These are phyloP conservation scores for Plenodomus lindquistii DNA, from an alignment of 2,329 filamentous ascomycete species.

Conservation along the genomic window DNA sequence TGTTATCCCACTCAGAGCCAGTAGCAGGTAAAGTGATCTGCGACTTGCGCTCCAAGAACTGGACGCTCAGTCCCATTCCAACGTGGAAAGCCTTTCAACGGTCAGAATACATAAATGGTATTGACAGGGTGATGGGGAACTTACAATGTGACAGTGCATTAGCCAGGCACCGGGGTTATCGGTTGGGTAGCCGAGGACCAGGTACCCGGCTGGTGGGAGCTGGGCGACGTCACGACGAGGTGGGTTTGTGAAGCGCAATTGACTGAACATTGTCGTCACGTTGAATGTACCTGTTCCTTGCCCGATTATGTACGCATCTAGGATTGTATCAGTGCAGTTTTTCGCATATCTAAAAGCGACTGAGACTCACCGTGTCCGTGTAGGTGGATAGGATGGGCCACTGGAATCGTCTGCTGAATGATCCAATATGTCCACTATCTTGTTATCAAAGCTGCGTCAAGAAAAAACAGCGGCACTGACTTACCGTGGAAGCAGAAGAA, in stretches of 20 bases:
- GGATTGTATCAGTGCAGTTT: too few species aligned
- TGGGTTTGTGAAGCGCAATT: slow-evolving; percentile 42
- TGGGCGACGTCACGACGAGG: slow-evolving; percentile 41
- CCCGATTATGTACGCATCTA: slow-evolving; percentile 29
- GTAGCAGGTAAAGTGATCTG: slow-evolving; percentile 23
- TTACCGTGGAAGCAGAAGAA: slow-evolving; percentile 12
- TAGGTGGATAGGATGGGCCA: slow-evolving; percentile 43
- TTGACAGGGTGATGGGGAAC: background rate
- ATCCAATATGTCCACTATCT: slow-evolving; percentile 52
- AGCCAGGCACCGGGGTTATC: slow-evolving; percentile 54
- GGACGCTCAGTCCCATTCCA: slow-evolving; percentile 29
- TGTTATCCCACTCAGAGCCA: slow-evolving; percentile 31
- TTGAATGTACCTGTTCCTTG: slow-evolving; percentile 39
- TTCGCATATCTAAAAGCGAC: too few species aligned
- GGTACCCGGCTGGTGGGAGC: slow-evolving; percentile 42
- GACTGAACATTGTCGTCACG: slow-evolving; percentile 11
- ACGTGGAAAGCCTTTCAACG: slow-evolving; percentile 28
- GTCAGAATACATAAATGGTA: background rate
- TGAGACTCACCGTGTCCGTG: slow-evolving; percentile 34
- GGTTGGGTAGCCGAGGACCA: slow-evolving; percentile 55
- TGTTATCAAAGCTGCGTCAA: background rate
- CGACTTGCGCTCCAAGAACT: slow-evolving; percentile 29
- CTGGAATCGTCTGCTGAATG: slow-evolving; percentile 47
- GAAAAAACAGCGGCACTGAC: background rate
- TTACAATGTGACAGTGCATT: slow-evolving; percentile 33